Evolutionary conservation across 257 asterid species (phyloP), one percentile per base, ranked within the genome.

Genomic region (Solanum pinnatisectum): DNA sequence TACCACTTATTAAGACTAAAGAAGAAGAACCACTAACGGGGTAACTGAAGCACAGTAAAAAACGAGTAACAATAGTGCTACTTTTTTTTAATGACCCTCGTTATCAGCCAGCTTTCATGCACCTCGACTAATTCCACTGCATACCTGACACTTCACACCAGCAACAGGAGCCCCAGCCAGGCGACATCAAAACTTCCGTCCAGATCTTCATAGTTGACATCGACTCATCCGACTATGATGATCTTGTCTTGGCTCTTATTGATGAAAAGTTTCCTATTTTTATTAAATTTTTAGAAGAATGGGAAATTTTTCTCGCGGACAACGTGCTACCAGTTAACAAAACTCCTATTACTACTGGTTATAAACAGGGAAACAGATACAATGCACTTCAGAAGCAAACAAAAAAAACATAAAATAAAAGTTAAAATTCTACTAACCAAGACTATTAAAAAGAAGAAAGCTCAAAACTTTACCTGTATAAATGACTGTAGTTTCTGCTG

Each of bases 401-500:
- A 65, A 65, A 65, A n/a, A 30, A 25, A n/a, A 65, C 8, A 10
- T 63, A 63, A 10, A 63, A 63, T 14, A 27, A 30, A 68, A 68
- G 39, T 60, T 1, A 14, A 33, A 72, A 79, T 18, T 42, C 46
- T 67, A 67, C 35, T 79, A 70, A 40, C 13, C 78, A 14, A 37
- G 36, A 83, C 52, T 37, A 33, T 32, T 39, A 36, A 67, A 87
- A 63, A 52, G 27, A 32, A 71, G 5, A 39, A 68, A 82, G 4
- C 49, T 10, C 46, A 68, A 88, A 25, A 2, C 12, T 70, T 87
- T 91, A 95, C 99, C 92, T 93, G 91, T 87, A 94, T 93, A 56
- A 89, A 89, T n/a, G 96, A 90, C 84, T 90, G 88, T 39, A 96
- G 93, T 89, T 91, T 96, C 92, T 92, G 92, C 49, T 94, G 92